Evolutionary conservation across 2,329 filamentous ascomycete genomes (phyloP).

Genomic region (Ambrosiella xylebori): DNA sequence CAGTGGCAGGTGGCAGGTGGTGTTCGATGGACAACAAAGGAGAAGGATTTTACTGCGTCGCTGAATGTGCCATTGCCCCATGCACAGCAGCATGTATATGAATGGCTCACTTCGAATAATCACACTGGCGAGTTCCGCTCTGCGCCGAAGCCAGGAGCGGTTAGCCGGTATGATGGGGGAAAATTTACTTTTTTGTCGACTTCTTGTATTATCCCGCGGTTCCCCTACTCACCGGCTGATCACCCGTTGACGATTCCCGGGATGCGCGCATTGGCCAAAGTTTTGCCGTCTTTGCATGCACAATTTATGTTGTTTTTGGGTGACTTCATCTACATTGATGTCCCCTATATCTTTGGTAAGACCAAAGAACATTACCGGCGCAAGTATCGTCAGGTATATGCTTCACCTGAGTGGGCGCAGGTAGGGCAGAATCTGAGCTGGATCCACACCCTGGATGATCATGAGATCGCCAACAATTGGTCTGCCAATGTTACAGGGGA

Average conservation of each 20-base stretch:
- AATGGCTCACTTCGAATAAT: constrained; percentile 76
- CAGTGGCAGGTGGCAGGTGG: constrained; percentile 51
- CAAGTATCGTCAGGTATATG: constrained; percentile 91
- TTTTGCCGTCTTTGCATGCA: constrained; percentile 52
- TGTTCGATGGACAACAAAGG: constrained; percentile 48
- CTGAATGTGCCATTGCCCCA: constrained; percentile 48
- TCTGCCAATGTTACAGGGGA: constrained; percentile 63
- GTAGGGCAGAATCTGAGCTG: constrained; percentile 71
- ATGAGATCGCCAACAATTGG: constrained; percentile 95
- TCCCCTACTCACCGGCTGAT: constrained; percentile 73
- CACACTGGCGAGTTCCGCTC: constrained; percentile 68
- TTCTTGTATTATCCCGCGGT: constrained; percentile 72
- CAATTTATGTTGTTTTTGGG: constrained; percentile 72
- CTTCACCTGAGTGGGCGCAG: constrained; percentile 74
- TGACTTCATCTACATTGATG: constrained; percentile 83
- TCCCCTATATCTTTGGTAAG: constrained; percentile 62
- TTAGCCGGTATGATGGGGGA: constrained; percentile 41
- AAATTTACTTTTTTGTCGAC: constrained; percentile 83
- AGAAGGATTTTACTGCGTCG: constrained; percentile 66
- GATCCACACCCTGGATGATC: constrained; percentile 94
- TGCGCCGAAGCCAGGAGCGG: constrained; percentile 51
- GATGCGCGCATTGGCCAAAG: constrained; percentile 56
- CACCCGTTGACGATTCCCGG: constrained; percentile 72
- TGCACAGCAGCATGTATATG: constrained; percentile 55
- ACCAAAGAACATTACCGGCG: constrained; percentile 62